These are phyloP conservation scores for Xylogone sp. DNA, from an alignment of 2,329 filamentous ascomycete species.

Conservation along the genomic window DNA sequence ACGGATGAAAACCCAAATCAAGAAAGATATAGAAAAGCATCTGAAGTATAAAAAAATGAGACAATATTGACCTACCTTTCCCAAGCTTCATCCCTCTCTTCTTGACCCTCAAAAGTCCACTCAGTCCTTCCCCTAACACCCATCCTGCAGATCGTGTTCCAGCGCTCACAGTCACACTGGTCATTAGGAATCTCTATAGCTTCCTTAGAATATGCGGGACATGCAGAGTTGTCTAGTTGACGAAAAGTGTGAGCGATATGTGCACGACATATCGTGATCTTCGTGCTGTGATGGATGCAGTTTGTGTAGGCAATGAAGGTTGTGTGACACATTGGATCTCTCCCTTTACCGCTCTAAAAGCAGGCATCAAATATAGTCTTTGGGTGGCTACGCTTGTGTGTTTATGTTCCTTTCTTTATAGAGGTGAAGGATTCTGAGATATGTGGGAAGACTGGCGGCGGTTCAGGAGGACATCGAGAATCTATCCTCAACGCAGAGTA, in stretches of 20 bases:
- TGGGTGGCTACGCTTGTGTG: no score
- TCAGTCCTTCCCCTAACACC: neutral
- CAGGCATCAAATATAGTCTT: no score
- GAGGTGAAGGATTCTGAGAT: no score
- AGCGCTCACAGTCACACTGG: neutral
- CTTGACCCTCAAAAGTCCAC: neutral
- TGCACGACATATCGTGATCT: neutral
- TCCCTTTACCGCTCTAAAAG: no score
- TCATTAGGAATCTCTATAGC: neutral
- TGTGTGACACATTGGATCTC: slow-evolving; percentile 3
- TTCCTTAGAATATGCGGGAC: neutral
- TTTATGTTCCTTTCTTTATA: no score
- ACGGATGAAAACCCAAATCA: no score
- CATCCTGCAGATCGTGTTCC: neutral
- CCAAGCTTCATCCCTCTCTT: neutral
- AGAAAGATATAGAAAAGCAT: no score
- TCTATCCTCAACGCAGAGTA: no score
- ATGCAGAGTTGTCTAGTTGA: slow-evolving; percentile 7
- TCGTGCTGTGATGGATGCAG: slow-evolving; percentile 1
- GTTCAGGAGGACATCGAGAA: no score
- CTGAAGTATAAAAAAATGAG: no score
- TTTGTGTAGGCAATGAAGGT: neutral
- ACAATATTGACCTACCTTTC: neutral
- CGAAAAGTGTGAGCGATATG: slow-evolving; percentile 9
- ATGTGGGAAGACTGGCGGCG: no score